Evolutionary conservation across 179 eudicot species (phyloP), one percentile per base, ranked within the genome.

Genomic region (Heliamphora pulchella): DNA sequence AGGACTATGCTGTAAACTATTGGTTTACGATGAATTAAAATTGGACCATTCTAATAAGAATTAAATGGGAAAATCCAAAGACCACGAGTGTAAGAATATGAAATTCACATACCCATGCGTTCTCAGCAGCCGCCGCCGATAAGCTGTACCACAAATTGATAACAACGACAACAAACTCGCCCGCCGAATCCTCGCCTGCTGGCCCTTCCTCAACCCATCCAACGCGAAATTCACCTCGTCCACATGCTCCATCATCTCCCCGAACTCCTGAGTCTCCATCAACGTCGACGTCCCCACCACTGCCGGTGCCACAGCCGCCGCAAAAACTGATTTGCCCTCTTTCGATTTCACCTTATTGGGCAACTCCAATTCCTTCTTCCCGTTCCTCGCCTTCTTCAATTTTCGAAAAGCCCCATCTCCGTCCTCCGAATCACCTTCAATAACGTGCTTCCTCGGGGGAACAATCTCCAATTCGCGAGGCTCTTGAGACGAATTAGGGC

Each of bases 241-340:
- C 81, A 88, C 84, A 82, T 91, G 90, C 87, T 95, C 98, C 95
- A 91, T 93, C 97, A 93, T 95, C 85, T 95, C 98, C 71, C 97
- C 98, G 78, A 79, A 87, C 86, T 95, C 98, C 70, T 93, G 95
- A 18, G 97, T 93, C 87, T 95, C 98, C 97, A 93, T 92, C 87
- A 95, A 88, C 5, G 95, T 88, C 78, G 91, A 78, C 50, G 90
- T 84, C 1, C 65, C 64, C 75, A 66, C 50, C 78, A 13, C 8
- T 46, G 44, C 15, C 59, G 51, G 58, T 77, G 41, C 54, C 58
- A 31, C 31, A 31, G 74, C 44, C 65, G 67, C 50, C 50, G 14
- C 46, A 3, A 17, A 79, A 46, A 71, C 51, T 22, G 54, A 18
- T 15, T 0, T 77, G n/a, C 20, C 76, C 67, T 51, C 79, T 62